These are phyloP conservation scores for Hyphochytrium catenoides DNA, from an alignment of 352 stramenopile genomes.

Conservation along the genomic window DNA sequence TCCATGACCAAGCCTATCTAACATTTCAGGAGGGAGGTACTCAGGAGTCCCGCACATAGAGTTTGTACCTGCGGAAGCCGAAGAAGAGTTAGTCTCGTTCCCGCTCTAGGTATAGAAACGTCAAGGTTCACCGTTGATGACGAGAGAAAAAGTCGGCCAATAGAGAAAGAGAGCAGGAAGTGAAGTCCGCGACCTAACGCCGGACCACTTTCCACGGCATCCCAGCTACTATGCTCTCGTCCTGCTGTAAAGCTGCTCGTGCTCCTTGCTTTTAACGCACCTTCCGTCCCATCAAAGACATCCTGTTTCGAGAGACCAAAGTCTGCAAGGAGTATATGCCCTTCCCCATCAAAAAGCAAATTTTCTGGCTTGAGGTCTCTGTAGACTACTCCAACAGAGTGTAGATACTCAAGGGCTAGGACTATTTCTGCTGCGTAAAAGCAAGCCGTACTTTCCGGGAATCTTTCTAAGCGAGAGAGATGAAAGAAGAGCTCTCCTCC, in stretches of 20 bases:
- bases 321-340: conserved; percentile 46
- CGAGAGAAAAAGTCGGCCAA: too few species aligned
- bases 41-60: conserved; percentile 71
- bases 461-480: conserved; percentile 62
- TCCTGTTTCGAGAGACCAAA: conserved; percentile 65
- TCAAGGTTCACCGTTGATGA: too few species aligned
- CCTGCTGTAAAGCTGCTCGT: too few species aligned
- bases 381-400: conserved; percentile 63
- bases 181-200: too few species aligned
- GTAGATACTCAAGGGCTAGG: conserved; percentile 58
- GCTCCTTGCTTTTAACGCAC: too few species aligned
- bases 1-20: conserved; percentile 61
- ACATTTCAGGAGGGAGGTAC: conserved; percentile 74
- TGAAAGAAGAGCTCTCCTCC: conserved; percentile 73
- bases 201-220: too few species aligned
- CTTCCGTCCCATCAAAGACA: conserved; percentile 46
- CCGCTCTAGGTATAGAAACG: too few species aligned
- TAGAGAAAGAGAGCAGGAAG: too few species aligned
- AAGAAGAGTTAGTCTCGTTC: too few species aligned
- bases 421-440: conserved; percentile 77
- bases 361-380: conserved; percentile 61
- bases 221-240: too few species aligned
- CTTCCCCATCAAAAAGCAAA: conserved; percentile 45
- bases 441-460: conserved; percentile 50
- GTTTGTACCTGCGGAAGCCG: too few species aligned